Evolutionary conservation across 441 rosid species (phyloP).

Genomic region (Biscutella laevigata): DNA sequence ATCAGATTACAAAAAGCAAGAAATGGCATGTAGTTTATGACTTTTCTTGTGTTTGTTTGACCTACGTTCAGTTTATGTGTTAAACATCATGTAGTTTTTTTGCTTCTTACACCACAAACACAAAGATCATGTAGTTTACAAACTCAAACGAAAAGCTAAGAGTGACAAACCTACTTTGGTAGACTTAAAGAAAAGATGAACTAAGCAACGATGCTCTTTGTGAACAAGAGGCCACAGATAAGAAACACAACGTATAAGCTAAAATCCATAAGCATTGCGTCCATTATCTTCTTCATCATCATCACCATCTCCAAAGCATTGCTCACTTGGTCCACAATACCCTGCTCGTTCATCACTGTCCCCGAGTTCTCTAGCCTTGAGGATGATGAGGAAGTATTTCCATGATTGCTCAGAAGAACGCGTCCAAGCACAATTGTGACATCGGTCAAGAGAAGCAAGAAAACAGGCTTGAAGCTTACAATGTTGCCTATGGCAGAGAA

Average conservation of each 20-base stretch:
- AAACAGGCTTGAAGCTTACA: conserved; percentile 58
- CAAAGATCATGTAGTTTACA: too few species aligned
- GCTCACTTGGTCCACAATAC: conserved; percentile 52
- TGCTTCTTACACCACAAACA: too few species aligned
- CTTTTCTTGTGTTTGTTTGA: too few species aligned
- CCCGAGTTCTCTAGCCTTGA: too few species aligned
- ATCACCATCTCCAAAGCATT: conserved; percentile 53
- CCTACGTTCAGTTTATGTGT: too few species aligned
- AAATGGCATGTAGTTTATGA: too few species aligned
- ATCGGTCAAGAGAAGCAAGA: conserved; percentile 50
- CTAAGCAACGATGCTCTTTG: conserved; percentile 19
- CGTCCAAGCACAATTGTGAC: conserved; percentile 39
- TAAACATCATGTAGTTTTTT: too few species aligned
- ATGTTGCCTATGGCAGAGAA: conserved; percentile 47
- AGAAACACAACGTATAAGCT: conserved; percentile 50
- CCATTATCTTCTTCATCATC: conserved; percentile 48
- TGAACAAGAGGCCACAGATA: conserved; percentile 46
- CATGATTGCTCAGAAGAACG: conserved; percentile 31
- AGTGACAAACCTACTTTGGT: conserved; percentile 10
- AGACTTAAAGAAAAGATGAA: too few species aligned
- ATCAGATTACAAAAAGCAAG: too few species aligned
- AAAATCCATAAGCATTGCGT: conserved; percentile 62
- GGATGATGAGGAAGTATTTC: conserved; percentile 21
- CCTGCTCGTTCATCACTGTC: conserved; percentile 27
- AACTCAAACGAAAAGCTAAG: too few species aligned